A percentile compares a stretch with the other conserved stretches of the same genome.
phyloP scores from a whole-genome alignment of 192 early-diverging fungal species.

The Coemansia sp. region DNA sequence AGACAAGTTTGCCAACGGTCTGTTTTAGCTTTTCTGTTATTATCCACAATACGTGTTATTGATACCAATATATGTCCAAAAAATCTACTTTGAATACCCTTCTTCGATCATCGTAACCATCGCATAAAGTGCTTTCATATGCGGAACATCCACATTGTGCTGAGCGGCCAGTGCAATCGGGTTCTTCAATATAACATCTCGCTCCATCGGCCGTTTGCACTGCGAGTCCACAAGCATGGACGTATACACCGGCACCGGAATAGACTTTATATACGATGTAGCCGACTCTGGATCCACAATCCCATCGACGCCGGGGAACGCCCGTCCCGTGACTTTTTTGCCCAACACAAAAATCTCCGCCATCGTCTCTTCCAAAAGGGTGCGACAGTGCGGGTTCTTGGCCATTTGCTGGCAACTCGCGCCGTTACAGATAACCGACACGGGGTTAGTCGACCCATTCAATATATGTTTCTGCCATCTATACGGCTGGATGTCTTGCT shows the following conservation, averaged over 20 bases:
- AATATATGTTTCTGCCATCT: constrained; percentile 54
- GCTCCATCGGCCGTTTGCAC: constrained; percentile 52
- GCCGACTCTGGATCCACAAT: constrained; percentile 44
- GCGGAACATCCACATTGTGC: constrained; percentile 39
- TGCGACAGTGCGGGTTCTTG: constrained; percentile 22
- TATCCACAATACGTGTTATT: neutral
- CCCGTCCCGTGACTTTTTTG: constrained; percentile 36
- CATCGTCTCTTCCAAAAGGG: constrained; percentile 39
- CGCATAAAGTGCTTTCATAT: constrained; percentile 48
- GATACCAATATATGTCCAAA: neutral
- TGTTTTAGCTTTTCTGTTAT: constrained; percentile 19
- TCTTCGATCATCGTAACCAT: constrained; percentile 46
- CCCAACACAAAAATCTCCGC: constrained; percentile 46
- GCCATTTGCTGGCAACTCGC: constrained; percentile 49
- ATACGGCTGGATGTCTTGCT: constrained; percentile 48
- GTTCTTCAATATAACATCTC: constrained; percentile 51
- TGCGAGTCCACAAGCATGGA: constrained; percentile 54
- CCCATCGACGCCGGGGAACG: constrained; percentile 46
- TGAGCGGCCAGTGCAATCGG: constrained; percentile 44
- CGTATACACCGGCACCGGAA: constrained; percentile 48
- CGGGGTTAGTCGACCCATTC: constrained; percentile 49
- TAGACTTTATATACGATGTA: constrained; percentile 37
- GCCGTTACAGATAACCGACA: constrained; percentile 45
- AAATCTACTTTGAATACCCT: constrained; percentile 14
- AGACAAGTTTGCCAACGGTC: constrained; percentile 48